These are phyloP conservation scores for Rhytidhysteron rufulum DNA, from an alignment of 2,329 filamentous ascomycete genomes.

Conservation along the genomic window DNA sequence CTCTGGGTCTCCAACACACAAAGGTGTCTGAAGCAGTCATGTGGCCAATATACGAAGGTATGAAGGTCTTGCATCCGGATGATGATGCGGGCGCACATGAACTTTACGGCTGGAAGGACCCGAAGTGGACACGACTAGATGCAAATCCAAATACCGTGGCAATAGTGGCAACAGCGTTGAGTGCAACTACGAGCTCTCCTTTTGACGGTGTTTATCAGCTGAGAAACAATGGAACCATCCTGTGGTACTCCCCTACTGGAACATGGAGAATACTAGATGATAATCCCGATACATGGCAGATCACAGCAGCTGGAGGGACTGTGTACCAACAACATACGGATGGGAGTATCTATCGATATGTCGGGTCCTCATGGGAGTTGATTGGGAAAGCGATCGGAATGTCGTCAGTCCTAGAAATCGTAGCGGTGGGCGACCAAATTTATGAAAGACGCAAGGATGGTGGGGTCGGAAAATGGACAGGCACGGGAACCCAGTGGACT, in stretches of 20 bases:
- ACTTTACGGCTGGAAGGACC: conserved; percentile 25
- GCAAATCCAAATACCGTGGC: conserved; percentile 12
- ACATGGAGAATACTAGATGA: conserved; percentile 19
- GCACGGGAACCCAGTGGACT: conserved; percentile 17
- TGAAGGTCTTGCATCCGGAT: conserved; percentile 19
- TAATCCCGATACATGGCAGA: conserved; percentile 24
- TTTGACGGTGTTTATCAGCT: conserved; percentile 26
- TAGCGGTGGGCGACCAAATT: conserved; percentile 21
- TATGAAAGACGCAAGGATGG: conserved; percentile 27
- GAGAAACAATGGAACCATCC: conserved; percentile 19
- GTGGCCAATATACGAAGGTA: conserved; percentile 24
- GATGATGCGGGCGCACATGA: conserved; percentile 24
- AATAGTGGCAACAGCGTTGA: conserved; percentile 18
- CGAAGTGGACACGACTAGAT: conserved; percentile 21
- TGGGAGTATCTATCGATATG: conserved; percentile 21
- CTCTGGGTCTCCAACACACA: conserved; percentile 24
- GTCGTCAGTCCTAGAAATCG: conserved; percentile 18
- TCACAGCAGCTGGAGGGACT: conserved; percentile 18
- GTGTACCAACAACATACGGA: conserved; percentile 26
- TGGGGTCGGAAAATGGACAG: conserved; percentile 21
- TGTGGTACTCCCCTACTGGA: conserved; percentile 14
- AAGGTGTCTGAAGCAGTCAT: conserved; percentile 25
- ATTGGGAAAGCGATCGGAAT: conserved; percentile 19
- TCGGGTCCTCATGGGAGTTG: conserved; percentile 16
- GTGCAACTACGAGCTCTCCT: conserved; percentile 2